Conservation (phyloP, 768 basidiomycete genomes). For the Tylopilus plumbeoviolaceoides region DNA sequence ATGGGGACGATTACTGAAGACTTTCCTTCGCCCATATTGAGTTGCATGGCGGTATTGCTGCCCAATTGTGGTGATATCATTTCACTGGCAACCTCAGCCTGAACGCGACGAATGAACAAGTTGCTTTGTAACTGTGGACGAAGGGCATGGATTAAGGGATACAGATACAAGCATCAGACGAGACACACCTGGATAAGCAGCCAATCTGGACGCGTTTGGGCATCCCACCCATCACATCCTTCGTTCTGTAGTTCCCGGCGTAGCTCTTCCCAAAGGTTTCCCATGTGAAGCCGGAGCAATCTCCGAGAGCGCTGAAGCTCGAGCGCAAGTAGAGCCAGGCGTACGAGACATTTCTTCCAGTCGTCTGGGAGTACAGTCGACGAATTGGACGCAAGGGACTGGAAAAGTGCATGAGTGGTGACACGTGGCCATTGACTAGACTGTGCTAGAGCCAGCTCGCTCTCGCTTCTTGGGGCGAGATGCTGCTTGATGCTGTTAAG, state of each 20-base stretch:
- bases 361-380: conserved; percentile 5
- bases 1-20: conserved; percentile 46
- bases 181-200: conserved; percentile 40
- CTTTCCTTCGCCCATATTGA: conserved; percentile 58
- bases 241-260: conserved; percentile 22
- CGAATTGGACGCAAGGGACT: conserved; percentile 26
- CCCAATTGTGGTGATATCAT: conserved; percentile 41
- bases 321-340: conserved; percentile 28
- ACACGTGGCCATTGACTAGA: conserved; percentile 38
- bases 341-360: conserved; percentile 32
- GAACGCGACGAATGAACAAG: conserved; percentile 40
- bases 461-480: conserved; percentile 13
- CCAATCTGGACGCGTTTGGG: conserved; percentile 35
- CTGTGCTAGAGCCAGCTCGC: conserved; percentile 15
- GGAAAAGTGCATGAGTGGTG: conserved; percentile 30
- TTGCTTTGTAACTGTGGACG: conserved; percentile 40
- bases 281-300: conserved; percentile 22
- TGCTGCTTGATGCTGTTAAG: neutral
- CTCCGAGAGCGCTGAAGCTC: conserved; percentile 36
- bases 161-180: neutral
- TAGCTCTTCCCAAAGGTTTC: conserved; percentile 29
- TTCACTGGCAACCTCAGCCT: conserved; percentile 37
- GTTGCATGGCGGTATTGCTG: conserved; percentile 40
- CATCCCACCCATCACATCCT: conserved; percentile 21
- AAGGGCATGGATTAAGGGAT: neutral